Evolutionary conservation across 2,329 filamentous ascomycete genomes (phyloP).

Genomic region (Blastomyces silverae): DNA sequence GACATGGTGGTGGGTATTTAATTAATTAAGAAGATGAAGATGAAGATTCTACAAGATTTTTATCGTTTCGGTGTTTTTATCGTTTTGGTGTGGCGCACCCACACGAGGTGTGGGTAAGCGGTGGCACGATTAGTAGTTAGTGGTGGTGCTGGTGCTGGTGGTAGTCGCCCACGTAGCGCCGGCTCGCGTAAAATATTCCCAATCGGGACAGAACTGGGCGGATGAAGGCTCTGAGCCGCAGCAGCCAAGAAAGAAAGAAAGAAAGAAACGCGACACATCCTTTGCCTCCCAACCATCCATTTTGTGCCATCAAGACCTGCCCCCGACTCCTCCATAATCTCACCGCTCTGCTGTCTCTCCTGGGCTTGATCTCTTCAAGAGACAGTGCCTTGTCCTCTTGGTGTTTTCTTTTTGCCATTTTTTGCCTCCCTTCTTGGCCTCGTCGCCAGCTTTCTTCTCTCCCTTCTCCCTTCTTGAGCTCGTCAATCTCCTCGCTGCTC

Average conservation of each 20-base stretch:
- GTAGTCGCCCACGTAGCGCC: constrained; percentile 10
- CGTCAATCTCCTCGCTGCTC: constrained; percentile 11
- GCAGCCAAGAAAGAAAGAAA: constrained; percentile 11
- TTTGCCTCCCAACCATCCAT: constrained; percentile 20
- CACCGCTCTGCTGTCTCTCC: constrained; percentile 14
- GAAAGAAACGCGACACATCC: constrained; percentile 18
- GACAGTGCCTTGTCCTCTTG: constrained; percentile 26
- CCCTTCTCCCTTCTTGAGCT: constrained; percentile 18
- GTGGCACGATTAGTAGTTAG: no score
- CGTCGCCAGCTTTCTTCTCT: constrained; percentile 19
- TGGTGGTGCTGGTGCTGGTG: background rate
- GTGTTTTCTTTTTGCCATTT: constrained; percentile 23
- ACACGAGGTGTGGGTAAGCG: no score
- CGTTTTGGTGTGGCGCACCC: no score
- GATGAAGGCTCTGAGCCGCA: constrained; percentile 10
- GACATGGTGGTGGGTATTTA: no score
- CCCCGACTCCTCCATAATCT: background rate
- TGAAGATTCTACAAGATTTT: no score
- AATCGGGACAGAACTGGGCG: constrained; percentile 6
- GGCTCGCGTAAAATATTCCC: constrained; percentile 14
- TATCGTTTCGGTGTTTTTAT: no score
- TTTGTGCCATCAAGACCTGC: constrained; percentile 15
- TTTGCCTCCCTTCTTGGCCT: constrained; percentile 18
- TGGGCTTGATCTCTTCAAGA: constrained; percentile 24
- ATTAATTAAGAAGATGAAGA: no score